These are phyloP conservation scores for Dactylorhiza incarnata DNA, from an alignment of 106 monocot species.

Conservation along the genomic window DNA sequence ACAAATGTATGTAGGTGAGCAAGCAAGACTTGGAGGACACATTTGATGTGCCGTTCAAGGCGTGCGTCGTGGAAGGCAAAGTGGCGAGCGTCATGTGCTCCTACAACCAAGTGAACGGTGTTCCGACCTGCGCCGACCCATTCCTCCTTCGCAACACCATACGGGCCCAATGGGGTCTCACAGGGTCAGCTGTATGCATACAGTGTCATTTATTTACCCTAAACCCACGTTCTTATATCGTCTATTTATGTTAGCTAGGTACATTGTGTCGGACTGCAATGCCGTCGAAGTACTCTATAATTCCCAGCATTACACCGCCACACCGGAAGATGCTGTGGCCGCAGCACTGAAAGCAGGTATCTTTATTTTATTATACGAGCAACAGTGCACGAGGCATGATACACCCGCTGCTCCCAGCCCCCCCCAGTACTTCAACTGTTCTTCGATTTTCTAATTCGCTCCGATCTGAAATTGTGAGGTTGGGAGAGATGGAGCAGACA, in stretches of 20 bases:
- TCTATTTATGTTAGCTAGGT: slow-evolving; percentile 17
- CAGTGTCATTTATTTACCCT: too few relatives aligned
- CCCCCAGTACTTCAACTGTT: too few relatives aligned
- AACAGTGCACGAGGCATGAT: too few relatives aligned
- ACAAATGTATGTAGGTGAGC: slow-evolving; percentile 10
- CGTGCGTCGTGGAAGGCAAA: slow-evolving; percentile 40
- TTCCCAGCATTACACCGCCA: slow-evolving; percentile 11
- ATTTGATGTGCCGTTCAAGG: slow-evolving; percentile 36
- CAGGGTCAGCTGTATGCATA: too few relatives aligned
- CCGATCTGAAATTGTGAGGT: too few relatives aligned
- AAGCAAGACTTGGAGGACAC: slow-evolving; percentile 56
- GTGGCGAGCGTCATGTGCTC: slow-evolving; percentile 53
- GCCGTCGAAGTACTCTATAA: slow-evolving; percentile 19
- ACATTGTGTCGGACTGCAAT: slow-evolving; percentile 61
- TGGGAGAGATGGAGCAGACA: too few relatives aligned
- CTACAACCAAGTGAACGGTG: slow-evolving; percentile 53
- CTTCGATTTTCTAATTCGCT: too few relatives aligned
- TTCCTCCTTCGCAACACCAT: slow-evolving; percentile 22
- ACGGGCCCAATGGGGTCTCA: slow-evolving; percentile 33
- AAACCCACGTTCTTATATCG: too few relatives aligned
- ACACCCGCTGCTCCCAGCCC: too few relatives aligned
- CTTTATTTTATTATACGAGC: too few relatives aligned
- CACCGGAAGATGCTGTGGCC: slow-evolving; percentile 33
- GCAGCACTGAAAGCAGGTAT: slow-evolving; percentile 32
- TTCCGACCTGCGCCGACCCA: slow-evolving; percentile 43